phyloP scores from a whole-genome alignment of 1,284 basidiomycete genomes.

The Apiotrichum siamense region DNA sequence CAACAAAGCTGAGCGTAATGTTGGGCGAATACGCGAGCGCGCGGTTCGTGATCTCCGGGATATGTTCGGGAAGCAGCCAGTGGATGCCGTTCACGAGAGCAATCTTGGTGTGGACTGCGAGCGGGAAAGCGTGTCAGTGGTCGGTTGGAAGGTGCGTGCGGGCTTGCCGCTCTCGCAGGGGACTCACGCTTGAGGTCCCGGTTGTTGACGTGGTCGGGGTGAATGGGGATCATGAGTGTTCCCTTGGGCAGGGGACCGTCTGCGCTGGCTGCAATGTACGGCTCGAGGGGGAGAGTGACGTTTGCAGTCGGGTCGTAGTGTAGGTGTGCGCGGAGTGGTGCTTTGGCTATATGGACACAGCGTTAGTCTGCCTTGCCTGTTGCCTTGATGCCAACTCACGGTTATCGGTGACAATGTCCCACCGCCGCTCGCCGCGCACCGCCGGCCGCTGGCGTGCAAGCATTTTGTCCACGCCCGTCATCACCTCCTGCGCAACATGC shows the following conservation, averaged over 20 bases:
- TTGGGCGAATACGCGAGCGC: slow-evolving; percentile 60
- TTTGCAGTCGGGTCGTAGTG: slow-evolving; percentile 22
- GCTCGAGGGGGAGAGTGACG: slow-evolving; percentile 30
- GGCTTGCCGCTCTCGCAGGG: too few relatives aligned
- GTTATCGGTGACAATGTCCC: slow-evolving; percentile 22
- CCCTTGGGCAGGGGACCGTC: slow-evolving; percentile 13
- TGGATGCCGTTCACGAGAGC: slow-evolving; percentile 54
- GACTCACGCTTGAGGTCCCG: slow-evolving; percentile 27
- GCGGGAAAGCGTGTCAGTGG: not conserved
- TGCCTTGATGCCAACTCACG: too few relatives aligned
- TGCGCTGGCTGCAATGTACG: slow-evolving; percentile 32
- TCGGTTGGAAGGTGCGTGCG: too few relatives aligned
- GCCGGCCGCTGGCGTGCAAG: slow-evolving; percentile 16
- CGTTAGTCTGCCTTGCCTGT: too few relatives aligned
- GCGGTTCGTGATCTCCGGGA: slow-evolving; percentile 39
- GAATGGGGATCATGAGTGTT: slow-evolving; percentile 34
- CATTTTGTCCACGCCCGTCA: slow-evolving; percentile 32
- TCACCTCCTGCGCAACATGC: slow-evolving; percentile 22
- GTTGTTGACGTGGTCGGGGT: slow-evolving; percentile 27
- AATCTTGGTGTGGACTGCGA: slow-evolving; percentile 34
- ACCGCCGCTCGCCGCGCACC: slow-evolving; percentile 18
- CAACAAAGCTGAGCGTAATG: slow-evolving; percentile 53
- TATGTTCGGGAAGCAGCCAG: slow-evolving; percentile 53
- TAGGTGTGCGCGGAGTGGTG: slow-evolving; percentile 30
- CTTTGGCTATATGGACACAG: not conserved